Evolutionary conservation across 306 rosid genomes (phyloP).

Genomic region (Rubus parviflorus): DNA sequence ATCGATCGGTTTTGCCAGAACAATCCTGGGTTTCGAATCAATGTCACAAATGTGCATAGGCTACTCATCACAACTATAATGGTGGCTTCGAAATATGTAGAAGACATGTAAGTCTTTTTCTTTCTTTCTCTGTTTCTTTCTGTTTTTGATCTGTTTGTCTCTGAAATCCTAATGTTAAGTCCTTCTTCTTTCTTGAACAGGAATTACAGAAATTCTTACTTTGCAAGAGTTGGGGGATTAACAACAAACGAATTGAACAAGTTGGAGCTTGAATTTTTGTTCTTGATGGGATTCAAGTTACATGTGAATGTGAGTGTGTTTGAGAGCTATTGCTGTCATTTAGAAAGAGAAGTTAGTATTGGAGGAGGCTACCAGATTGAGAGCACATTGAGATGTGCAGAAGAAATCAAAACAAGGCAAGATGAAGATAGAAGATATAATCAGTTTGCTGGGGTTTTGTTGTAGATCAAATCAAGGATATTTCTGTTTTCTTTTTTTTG

Average conservation of each 20-base stretch:
- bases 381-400: constrained; percentile 79
- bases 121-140: not conserved
- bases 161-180: constrained; percentile 1
- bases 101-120: constrained; percentile 70
- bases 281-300: constrained; percentile 84
- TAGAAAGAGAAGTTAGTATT: constrained; percentile 92
- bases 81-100: constrained; percentile 94
- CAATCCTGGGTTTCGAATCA: constrained; percentile 64
- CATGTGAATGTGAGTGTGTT: constrained; percentile 96
- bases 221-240: constrained; percentile 89
- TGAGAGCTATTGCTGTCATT: constrained; percentile 91
- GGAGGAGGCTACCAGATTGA: constrained; percentile 96
- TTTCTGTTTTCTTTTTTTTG: not conserved
- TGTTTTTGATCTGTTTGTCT: not conserved
- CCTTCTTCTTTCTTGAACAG: constrained; percentile 36
- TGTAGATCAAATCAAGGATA: constrained; percentile 33
- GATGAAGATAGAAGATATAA: constrained; percentile 43
- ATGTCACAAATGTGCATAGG: constrained; percentile 70
- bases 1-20: constrained; percentile 83
- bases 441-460: constrained; percentile 61
- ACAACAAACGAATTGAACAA: constrained; percentile 68
- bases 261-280: constrained; percentile 81
- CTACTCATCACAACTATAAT: constrained; percentile 84
- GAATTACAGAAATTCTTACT: constrained; percentile 86
- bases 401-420: constrained; percentile 67